Percentiles rank a stretch among this genome's conserved stretches.
These are phyloP conservation scores for Eucalyptus melliodora DNA, from an alignment of 345 rosid species.

Conservation along the genomic window DNA sequence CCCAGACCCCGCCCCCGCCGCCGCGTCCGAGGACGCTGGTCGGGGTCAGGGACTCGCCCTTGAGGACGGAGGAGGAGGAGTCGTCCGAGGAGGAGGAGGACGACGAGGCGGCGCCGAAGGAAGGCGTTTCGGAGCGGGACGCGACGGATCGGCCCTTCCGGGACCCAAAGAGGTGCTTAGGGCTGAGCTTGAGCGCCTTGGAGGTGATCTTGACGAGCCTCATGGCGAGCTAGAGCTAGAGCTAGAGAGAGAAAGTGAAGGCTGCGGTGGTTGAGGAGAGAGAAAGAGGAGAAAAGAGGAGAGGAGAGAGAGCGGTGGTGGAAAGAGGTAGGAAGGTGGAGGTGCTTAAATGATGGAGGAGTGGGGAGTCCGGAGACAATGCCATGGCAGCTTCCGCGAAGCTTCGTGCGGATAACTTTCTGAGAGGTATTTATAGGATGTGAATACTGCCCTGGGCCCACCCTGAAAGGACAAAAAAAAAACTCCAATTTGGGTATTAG, in stretches of 20 bases:
- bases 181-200: constrained; percentile 29
- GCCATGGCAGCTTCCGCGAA: constrained; percentile 84
- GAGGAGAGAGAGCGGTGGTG: not conserved
- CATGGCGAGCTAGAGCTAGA: not conserved
- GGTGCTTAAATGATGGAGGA: constrained; percentile 40
- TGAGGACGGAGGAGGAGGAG: constrained; percentile 6
- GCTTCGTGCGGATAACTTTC: constrained; percentile 19
- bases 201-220: constrained; percentile 25
- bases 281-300: constrained; percentile 5
- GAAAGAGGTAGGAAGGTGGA: constrained; percentile 10
- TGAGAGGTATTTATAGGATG: not conserved
- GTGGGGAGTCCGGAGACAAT: not conserved
- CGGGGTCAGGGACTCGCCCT: constrained; percentile 30
- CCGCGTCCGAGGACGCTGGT: constrained; percentile 47
- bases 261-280: not conserved
- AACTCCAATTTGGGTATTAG: not conserved
- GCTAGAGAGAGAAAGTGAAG: not conserved
- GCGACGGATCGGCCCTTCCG: constrained; percentile 15
- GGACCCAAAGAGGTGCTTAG: constrained; percentile 47
- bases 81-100: constrained; percentile 51
- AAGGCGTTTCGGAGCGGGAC: not conserved
- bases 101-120: constrained; percentile 29
- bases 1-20: constrained; percentile 30
- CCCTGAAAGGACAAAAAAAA: not conserved
- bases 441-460: not conserved